These are phyloP conservation scores for Vachellia pachyceras DNA, from an alignment of 306 rosid species.

Conservation along the genomic window DNA sequence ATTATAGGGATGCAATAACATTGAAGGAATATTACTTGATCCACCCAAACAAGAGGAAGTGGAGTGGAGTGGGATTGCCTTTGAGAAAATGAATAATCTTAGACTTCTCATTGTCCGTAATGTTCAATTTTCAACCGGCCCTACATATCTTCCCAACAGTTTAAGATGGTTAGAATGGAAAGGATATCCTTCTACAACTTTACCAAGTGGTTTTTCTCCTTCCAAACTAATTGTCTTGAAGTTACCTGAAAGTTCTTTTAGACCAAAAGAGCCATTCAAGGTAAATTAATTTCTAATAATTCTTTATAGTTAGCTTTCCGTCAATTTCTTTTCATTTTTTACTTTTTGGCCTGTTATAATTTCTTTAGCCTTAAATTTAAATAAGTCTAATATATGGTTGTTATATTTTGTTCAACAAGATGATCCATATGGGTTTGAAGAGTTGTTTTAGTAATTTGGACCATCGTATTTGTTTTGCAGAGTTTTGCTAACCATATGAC, in stretches of 20 bases:
- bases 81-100: neutral
- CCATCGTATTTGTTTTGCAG: neutral
- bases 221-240: neutral
- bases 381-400: too few relatives aligned
- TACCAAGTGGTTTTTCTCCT: neutral
- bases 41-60: neutral
- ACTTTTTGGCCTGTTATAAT: too few relatives aligned
- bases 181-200: neutral
- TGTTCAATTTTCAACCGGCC: neutral
- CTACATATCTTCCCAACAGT: neutral
- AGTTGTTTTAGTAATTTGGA: too few relatives aligned
- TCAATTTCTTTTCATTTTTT: too few relatives aligned
- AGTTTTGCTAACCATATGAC: constrained; percentile 21
- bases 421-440: neutral
- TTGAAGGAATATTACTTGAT: neutral
- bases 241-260: neutral
- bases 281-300: neutral
- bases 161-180: neutral
- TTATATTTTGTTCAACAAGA: too few relatives aligned
- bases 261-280: neutral
- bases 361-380: too few relatives aligned
- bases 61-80: neutral
- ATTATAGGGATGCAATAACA: neutral
- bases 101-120: neutral
- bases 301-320: too few relatives aligned